Percentiles rank a stretch among this genome's conserved stretches.
Evolutionary conservation across 108 stramenopile genomes (phyloP).

Genomic region (Cyclostephanos invisitatus): DNA sequence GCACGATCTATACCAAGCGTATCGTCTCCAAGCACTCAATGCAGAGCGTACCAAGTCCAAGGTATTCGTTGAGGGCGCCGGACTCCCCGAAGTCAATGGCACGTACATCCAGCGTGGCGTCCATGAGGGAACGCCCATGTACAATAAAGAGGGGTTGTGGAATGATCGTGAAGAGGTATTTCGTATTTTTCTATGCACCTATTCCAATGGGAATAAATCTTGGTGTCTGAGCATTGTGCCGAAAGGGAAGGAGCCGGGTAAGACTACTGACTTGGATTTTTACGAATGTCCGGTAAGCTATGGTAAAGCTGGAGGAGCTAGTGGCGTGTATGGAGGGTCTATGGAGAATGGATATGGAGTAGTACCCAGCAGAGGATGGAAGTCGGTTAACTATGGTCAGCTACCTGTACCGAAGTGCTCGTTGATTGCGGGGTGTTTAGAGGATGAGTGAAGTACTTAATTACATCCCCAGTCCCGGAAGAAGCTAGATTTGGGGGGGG

Average conservation of each 20-base stretch:
- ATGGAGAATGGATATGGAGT: slow-evolving; percentile 33
- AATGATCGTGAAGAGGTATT: slow-evolving; percentile 50
- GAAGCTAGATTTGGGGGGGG: too few relatives aligned
- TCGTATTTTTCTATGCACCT: slow-evolving; percentile 77
- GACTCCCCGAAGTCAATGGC: slow-evolving; percentile 75
- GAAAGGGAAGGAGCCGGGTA: slow-evolving; percentile 66
- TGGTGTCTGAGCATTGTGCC: slow-evolving; percentile 94
- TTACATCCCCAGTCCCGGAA: too few relatives aligned
- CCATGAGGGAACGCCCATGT: slow-evolving; percentile 68
- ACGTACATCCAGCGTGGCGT: slow-evolving; percentile 64
- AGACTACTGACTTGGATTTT: slow-evolving; percentile 84
- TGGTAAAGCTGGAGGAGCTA: slow-evolving; percentile 20
- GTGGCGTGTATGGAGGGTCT: slow-evolving; percentile 12
- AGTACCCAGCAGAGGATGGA: slow-evolving; percentile 44
- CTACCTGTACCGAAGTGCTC: slow-evolving; percentile 44
- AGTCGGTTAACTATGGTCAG: slow-evolving; percentile 46
- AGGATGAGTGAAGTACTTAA: slow-evolving; percentile 30
- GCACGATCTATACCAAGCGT: slow-evolving; percentile 40
- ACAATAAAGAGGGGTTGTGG: slow-evolving; percentile 57
- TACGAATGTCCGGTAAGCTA: slow-evolving; percentile 59
- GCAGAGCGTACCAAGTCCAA: slow-evolving; percentile 48
- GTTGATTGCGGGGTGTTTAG: slow-evolving; percentile 39
- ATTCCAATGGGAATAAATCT: slow-evolving; percentile 81
- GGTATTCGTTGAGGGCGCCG: slow-evolving; percentile 79
- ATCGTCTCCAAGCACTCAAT: slow-evolving; percentile 45